phyloP scores from a whole-genome alignment of 768 basidiomycete genomes.

The Pisolithus microcarpus region DNA sequence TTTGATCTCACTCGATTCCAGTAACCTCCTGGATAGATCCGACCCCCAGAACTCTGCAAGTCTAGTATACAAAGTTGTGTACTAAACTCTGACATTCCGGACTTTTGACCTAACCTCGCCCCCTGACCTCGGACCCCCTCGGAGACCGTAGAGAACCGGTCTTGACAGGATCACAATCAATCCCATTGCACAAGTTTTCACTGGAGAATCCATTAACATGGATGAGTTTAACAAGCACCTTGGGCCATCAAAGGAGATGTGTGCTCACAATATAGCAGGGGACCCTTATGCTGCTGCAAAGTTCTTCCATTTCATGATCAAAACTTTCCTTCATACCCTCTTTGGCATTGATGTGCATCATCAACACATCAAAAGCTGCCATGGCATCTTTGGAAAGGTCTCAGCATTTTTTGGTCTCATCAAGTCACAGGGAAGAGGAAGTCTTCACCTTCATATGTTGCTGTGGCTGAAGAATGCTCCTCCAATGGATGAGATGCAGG shows the following conservation, averaged over 20 bases:
- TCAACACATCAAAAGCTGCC: background rate
- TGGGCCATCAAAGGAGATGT: conserved; percentile 14
- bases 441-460: conserved; percentile 19
- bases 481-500: background rate
- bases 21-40: too few relatives aligned
- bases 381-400: background rate
- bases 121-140: too few relatives aligned
- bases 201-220: conserved; percentile 37
- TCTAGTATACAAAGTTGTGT: too few relatives aligned
- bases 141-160: too few relatives aligned
- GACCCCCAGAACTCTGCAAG: too few relatives aligned
- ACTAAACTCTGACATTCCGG: too few relatives aligned
- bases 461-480: conserved; percentile 31
- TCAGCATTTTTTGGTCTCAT: background rate
- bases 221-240: conserved; percentile 27
- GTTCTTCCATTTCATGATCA: conserved; percentile 34
- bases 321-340: conserved; percentile 22
- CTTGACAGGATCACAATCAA: too few relatives aligned
- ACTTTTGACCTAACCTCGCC: too few relatives aligned
- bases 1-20: too few relatives aligned
- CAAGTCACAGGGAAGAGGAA: conserved; percentile 25
- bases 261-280: conserved; percentile 24
- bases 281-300: conserved; percentile 38
- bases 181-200: conserved; percentile 13
- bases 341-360: conserved; percentile 25